Base-by-base conservation (phyloP, 2,329 filamentous ascomycete genomes). In the Xylariomycetidae sp. region DNA sequence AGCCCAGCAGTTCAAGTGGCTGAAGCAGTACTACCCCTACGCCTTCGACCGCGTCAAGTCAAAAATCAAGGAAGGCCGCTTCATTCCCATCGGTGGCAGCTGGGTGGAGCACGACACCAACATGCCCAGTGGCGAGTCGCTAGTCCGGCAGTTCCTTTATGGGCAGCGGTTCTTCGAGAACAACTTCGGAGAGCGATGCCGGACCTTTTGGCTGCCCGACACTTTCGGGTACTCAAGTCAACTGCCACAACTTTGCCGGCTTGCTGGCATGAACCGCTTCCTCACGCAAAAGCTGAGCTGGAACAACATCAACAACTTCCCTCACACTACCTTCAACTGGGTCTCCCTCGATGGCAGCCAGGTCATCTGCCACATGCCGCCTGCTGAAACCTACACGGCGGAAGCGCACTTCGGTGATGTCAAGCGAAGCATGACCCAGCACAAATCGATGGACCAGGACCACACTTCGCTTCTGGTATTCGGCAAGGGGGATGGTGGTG, bases 71-170 rank as follows among this genome's bases (percentile, higher is more conserved):
- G 79, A 89, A 50, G 90, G 89, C 15, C 82, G 76, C 40, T 98
- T 98, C 60, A 86, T 95, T 47, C 89, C 89, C 10, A 90, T 98
- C 48, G 92, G 92, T 43, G 92, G 92, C 34, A 95, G 88, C 63
- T 98, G 92, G 92, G 90, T 98, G 12, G 92, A 98, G 57, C 92
- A 98, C 54, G 92, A 98, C 57, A 98, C 92, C 43, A 98, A 98
- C 55, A 74, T 98, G 72, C 92, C 92, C 0, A 90, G 88, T 50
- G 92, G 92, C 29, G 92, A 98, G 62, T 94, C 90, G 2, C 73
- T 98, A 23, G 83, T 92, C 29, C 79, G 92, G 25, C 92, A 98
- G 57, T 98, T 98, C 56, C 59, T 98, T 30, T 95, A 95, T 49
- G 92, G 92, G 3, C 92, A 98, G 57, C 75, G 92, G 25, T 94